Percentiles rank a stretch among this genome's conserved stretches.
These are phyloP conservation scores for Scortechinia acanthostroma DNA, from an alignment of 2,329 filamentous ascomycete species.

Conservation along the genomic window DNA sequence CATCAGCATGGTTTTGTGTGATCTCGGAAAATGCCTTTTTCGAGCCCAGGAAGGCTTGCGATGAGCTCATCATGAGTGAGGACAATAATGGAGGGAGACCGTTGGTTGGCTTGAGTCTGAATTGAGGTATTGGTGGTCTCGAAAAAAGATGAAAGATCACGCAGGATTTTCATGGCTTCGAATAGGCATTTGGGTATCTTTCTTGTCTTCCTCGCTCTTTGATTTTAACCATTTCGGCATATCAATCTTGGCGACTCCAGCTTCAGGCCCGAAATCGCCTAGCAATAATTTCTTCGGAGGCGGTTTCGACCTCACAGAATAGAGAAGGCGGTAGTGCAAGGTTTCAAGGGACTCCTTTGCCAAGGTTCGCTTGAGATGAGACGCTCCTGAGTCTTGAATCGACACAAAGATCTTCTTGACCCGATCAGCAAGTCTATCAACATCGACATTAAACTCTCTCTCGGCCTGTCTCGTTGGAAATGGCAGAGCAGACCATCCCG, in stretches of 20 bases:
- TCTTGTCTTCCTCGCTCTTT: neutral
- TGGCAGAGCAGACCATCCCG: constrained; percentile 33
- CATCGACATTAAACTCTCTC: constrained; percentile 58
- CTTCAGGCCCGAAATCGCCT: neutral
- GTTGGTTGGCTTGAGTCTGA: no score
- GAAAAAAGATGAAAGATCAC: no score
- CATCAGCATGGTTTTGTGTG: no score
- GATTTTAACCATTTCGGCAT: neutral
- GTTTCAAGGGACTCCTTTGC: constrained; percentile 71
- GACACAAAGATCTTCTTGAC: constrained; percentile 49
- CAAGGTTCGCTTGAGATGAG: constrained; percentile 66
- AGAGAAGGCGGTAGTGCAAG: constrained; percentile 66
- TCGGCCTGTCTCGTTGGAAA: constrained; percentile 21
- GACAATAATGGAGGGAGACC: no score
- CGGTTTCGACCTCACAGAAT: constrained; percentile 61
- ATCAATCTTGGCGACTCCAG: neutral
- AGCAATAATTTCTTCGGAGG: neutral
- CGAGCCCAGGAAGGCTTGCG: no score
- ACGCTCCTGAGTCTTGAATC: constrained; percentile 71
- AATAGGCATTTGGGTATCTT: neutral
- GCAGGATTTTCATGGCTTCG: neutral
- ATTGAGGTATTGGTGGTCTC: no score
- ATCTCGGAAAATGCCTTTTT: no score
- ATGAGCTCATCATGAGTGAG: no score
- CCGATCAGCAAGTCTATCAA: constrained; percentile 58